Evolutionary conservation across 148 eudicot species (phyloP).

Genomic region (Chenopodium quinoa): DNA sequence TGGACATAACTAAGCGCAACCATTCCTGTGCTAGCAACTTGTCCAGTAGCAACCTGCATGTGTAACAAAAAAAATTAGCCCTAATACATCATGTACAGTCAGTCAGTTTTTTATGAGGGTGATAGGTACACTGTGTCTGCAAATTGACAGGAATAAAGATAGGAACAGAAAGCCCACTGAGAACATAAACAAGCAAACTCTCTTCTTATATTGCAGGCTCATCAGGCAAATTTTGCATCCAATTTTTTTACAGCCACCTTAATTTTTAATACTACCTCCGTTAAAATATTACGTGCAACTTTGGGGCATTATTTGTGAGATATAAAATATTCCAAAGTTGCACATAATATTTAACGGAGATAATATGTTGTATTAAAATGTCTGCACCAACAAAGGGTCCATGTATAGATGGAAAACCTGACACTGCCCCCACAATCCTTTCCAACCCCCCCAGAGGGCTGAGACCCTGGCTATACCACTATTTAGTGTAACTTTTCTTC

Average conservation of each 20-base stretch:
- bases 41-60: conserved; percentile 78
- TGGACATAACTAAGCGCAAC: conserved; percentile 82
- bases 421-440: neutral
- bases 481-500: neutral
- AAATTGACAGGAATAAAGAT: neutral
- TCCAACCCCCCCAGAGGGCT: neutral
- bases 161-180: neutral
- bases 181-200: no score
- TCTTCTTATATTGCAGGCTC: no score
- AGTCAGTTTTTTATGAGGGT: neutral
- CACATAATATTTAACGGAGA: no score
- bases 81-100: neutral
- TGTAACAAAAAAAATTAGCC: neutral
- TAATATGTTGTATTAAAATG: no score
- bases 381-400: neutral
- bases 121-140: neutral
- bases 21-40: conserved; percentile 95
- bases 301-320: no score
- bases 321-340: no score
- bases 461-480: no score
- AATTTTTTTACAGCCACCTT: neutral
- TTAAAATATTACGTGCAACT: no score
- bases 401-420: neutral
- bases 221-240: no score
- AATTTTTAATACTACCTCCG: no score